Percentiles rank a stretch among this genome's conserved stretches.
These are phyloP conservation scores for Cladorrhinum sp. DNA, from an alignment of 2,329 filamentous ascomycete genomes.

Conservation along the genomic window DNA sequence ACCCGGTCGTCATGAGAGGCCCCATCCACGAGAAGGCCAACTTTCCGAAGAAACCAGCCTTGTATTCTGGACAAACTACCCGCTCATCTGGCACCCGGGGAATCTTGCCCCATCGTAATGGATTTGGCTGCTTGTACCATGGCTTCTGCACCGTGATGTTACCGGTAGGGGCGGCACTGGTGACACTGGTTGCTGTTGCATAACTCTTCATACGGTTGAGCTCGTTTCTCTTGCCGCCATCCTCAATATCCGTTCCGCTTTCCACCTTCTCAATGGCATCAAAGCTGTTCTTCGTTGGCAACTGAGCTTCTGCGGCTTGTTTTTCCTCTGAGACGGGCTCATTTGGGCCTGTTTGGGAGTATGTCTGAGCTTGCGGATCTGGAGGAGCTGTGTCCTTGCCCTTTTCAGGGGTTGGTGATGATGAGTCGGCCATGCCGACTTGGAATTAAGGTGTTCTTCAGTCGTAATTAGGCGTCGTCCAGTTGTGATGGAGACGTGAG, in stretches of 20 bases:
- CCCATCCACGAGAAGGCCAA: slow-evolving; percentile 89
- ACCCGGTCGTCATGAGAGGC: slow-evolving; percentile 82
- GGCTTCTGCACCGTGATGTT: slow-evolving; percentile 44
- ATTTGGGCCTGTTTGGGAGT: slow-evolving; percentile 5
- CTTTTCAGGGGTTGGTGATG: not conserved
- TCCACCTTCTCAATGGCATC: slow-evolving; percentile 16
- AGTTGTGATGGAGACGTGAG: not conserved
- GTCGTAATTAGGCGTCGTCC: too few relatives aligned
- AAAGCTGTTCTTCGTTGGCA: not conserved
- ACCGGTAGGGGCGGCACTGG: slow-evolving; percentile 38
- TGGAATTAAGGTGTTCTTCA: not conserved
- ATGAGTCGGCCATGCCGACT: slow-evolving; percentile 4
- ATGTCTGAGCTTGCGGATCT: not conserved
- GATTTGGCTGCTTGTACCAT: slow-evolving; percentile 64
- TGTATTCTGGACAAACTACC: slow-evolving; percentile 63
- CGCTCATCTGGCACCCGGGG: slow-evolving; percentile 55
- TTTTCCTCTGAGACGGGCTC: not conserved
- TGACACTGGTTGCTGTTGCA: slow-evolving; percentile 51
- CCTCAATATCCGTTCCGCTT: slow-evolving; percentile 5
- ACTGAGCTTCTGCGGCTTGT: slow-evolving; percentile 5
- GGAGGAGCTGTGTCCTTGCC: not conserved
- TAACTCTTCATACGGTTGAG: slow-evolving; percentile 48
- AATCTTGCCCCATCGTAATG: slow-evolving; percentile 56
- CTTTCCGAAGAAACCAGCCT: slow-evolving; percentile 69
- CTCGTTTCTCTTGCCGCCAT: slow-evolving; percentile 31